Evolutionary conservation across 352 stramenopile species (phyloP).

Genomic region (Phytophthora sansomeana): DNA sequence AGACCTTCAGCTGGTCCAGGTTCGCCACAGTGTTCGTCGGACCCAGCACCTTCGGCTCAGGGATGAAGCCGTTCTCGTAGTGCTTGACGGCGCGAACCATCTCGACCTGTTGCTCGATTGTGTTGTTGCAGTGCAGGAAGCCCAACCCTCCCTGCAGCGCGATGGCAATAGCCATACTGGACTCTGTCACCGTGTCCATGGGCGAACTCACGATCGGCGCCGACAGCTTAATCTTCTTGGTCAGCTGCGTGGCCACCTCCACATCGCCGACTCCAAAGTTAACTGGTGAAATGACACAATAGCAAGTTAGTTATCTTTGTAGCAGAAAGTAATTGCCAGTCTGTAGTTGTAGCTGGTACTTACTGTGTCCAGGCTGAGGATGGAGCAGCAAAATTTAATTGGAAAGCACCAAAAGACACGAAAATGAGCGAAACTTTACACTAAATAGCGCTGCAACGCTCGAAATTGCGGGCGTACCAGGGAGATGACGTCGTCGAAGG

Average conservation of each 20-base stretch:
- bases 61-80: conserved; percentile 99
- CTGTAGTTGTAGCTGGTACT: conserved; percentile 17
- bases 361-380: conserved; percentile 71
- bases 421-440: conserved; percentile 22
- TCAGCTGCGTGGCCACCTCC: conserved; percentile 87
- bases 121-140: conserved; percentile 99
- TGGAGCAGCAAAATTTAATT: neutral
- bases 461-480: conserved; percentile 50
- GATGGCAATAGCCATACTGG: conserved; percentile 98
- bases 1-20: conserved; percentile 94
- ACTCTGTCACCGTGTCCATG: conserved; percentile 99
- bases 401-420: conserved; percentile 3
- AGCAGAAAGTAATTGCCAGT: too few species aligned
- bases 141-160: conserved; percentile 98
- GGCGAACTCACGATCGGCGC: conserved; percentile 96
- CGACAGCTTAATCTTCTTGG: conserved; percentile 95
- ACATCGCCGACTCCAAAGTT: conserved; percentile 95
- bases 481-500: conserved; percentile 89
- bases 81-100: conserved; percentile 95
- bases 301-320: neutral
- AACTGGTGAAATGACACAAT: conserved; percentile 49
- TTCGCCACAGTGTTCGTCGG: conserved; percentile 93
- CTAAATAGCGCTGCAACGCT: neutral
- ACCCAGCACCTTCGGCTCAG: conserved; percentile 95
- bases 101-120: conserved; percentile 93